Evolutionary conservation across 1,139 yeast species (phyloP), one percentile per base, ranked within the genome.

Genomic region (Taphrina pruni): DNA sequence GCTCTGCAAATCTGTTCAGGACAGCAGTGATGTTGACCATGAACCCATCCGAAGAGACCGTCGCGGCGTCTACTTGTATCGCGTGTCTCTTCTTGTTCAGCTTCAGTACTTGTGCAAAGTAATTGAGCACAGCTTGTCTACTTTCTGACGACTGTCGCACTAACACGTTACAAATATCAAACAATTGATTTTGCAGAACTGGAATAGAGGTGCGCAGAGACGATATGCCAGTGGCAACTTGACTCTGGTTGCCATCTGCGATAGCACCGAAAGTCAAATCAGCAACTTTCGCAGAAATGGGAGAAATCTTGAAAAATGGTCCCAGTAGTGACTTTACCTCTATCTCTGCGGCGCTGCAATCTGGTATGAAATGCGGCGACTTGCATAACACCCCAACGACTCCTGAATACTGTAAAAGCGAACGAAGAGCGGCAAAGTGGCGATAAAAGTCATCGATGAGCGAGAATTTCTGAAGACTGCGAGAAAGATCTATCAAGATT

Each of bases 1-100:
- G 99, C 75, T 87, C 86, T 58, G 96, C 87, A 71, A 95, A 84
- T 75, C 84, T 86, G 70, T 89, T 83, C 71, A 93, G 80, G 0
- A 93, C 81, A 69, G 86, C 77, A 0, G 94, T 82, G 32, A 91
- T 83, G 77, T 93, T 94, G 70, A 88, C 82, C 90, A 92, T 89
- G 72, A 94, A 84, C 0, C 93, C 94, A 79, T 93, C 93, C 7
- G 91, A 83, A 0, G 96, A 87, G 66, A 90, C 81, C 69, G 86
- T 84, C 21, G 83, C 80, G 8, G 85, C 84, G 74, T 89, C 88
- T 3, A 94, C 89, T 77, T 90, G 96, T 73, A 90, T 87, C 61
- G 97, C 97, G 74, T 90, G 85, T 78, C 98, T 86, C 75, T 90
- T 84, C 78, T 93, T 97, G 77, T 93, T 92, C 70, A 85, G 82